Percentiles rank a stretch among this genome's conserved stretches.
Evolutionary conservation across 371 early-diverging fungal species (phyloP).

Genomic region (Circinella umbellata): DNA sequence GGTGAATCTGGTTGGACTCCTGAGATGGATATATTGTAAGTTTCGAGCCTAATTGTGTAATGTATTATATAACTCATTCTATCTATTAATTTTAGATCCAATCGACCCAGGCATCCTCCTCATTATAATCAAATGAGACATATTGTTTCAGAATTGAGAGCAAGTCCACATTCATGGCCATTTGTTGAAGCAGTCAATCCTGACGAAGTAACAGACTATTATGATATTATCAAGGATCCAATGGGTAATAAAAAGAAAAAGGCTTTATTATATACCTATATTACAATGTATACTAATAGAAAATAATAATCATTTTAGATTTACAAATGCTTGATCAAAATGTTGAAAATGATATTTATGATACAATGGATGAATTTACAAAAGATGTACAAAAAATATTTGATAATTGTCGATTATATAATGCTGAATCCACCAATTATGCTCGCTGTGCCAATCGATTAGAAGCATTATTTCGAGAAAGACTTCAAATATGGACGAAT

Average conservation of each 20-base stretch:
- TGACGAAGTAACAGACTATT: constrained; percentile 96
- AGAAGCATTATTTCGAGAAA: constrained; percentile 54
- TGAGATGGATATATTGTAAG: constrained; percentile 75
- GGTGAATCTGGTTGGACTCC: constrained; percentile 93
- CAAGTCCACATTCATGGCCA: constrained; percentile 93
- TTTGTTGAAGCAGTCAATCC: constrained; percentile 96
- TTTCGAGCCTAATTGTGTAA: too few relatives aligned
- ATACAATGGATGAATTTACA: constrained; percentile 45
- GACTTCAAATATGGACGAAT: constrained; percentile 29
- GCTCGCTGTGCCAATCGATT: constrained; percentile 65
- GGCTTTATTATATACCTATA: neutral
- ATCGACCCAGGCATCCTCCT: constrained; percentile 58
- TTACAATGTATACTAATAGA: too few relatives aligned
- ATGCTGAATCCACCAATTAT: constrained; percentile 66
- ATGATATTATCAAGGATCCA: constrained; percentile 95
- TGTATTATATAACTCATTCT: too few relatives aligned
- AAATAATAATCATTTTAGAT: too few relatives aligned
- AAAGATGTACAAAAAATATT: constrained; percentile 59
- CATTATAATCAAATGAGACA: constrained; percentile 74
- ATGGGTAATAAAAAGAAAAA: constrained; percentile 78
- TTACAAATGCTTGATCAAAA: constrained; percentile 63
- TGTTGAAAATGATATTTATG: constrained; percentile 54
- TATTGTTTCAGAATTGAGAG: constrained; percentile 78
- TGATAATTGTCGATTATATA: constrained; percentile 70
- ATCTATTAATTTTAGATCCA: too few relatives aligned